These are phyloP conservation scores for Yarrowia sp. DNA, from an alignment of 805 yeast species.

Conservation along the genomic window DNA sequence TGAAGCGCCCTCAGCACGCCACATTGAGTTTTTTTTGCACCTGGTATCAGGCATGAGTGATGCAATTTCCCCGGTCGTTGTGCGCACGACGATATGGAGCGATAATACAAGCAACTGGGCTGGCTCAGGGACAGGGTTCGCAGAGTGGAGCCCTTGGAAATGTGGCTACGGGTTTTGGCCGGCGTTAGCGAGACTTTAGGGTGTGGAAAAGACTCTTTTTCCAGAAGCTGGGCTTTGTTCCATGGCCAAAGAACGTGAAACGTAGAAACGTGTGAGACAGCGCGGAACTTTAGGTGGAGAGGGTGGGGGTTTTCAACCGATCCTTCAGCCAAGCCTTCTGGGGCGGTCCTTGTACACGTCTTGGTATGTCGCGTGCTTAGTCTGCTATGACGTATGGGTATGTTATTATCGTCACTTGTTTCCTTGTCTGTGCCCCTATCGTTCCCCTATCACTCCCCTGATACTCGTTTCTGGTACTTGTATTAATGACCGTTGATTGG, in stretches of 20 bases:
- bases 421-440: too few relatives aligned
- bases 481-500: too few relatives aligned
- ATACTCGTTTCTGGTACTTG: too few relatives aligned
- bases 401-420: too few relatives aligned
- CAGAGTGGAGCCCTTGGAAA: neutral
- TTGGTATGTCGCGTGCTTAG: too few relatives aligned
- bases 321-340: neutral
- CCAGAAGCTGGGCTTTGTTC: slow-evolving; percentile 3
- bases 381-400: too few relatives aligned
- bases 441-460: too few relatives aligned
- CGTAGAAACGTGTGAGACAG: slow-evolving; percentile 6
- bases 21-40: too few relatives aligned
- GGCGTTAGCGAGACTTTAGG: neutral
- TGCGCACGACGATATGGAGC: too few relatives aligned
- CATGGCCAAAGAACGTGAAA: neutral
- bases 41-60: slow-evolving; percentile 10
- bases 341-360: too few relatives aligned
- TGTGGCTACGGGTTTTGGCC: slow-evolving; percentile 6
- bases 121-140: slow-evolving; percentile 4
- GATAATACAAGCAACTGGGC: neutral
- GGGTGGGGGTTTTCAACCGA: too few relatives aligned
- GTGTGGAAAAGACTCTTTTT: slow-evolving; percentile 13
- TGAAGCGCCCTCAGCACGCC: too few relatives aligned
- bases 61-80: slow-evolving; percentile 11
- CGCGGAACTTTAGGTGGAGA: neutral